Evolutionary conservation across 305 asterid genomes (phyloP).

Genomic region (Andrographis paniculata): DNA sequence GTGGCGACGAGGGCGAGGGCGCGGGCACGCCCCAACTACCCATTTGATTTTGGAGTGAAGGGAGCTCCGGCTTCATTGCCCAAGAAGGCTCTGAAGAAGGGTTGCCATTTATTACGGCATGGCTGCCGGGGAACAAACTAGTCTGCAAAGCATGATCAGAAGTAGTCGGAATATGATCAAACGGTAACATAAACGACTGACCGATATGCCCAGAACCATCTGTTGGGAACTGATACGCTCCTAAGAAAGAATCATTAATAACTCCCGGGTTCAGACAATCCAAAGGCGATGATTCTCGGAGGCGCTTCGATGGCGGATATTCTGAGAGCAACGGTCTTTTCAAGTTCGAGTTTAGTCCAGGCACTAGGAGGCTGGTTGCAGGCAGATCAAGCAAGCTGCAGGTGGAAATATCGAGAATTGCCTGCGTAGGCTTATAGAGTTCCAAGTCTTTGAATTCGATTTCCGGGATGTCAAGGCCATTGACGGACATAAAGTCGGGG

Average conservation of each 20-base stretch:
- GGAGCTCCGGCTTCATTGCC: slow-evolving; percentile 90
- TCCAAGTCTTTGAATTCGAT: slow-evolving; percentile 46
- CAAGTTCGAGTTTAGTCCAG: slow-evolving; percentile 25
- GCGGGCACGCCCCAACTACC: slow-evolving; percentile 60
- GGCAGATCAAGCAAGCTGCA: slow-evolving; percentile 31
- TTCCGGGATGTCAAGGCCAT: slow-evolving; percentile 42
- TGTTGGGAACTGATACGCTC: slow-evolving; percentile 28
- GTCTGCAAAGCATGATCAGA: slow-evolving; percentile 25
- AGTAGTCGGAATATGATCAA: slow-evolving; percentile 24
- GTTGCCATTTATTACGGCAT: slow-evolving; percentile 53
- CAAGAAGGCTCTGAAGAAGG: slow-evolving; percentile 63
- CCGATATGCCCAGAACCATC: slow-evolving; percentile 24
- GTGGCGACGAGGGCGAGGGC: slow-evolving; percentile 56
- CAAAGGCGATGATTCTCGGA: slow-evolving; percentile 32
- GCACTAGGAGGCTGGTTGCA: slow-evolving; percentile 30
- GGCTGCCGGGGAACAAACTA: slow-evolving; percentile 39
- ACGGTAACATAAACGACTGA: slow-evolving; percentile 26
- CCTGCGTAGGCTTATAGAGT: slow-evolving; percentile 30
- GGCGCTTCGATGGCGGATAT: slow-evolving; percentile 37
- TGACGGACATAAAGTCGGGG: slow-evolving; percentile 30
- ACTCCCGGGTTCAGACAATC: slow-evolving; percentile 19
- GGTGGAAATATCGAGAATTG: slow-evolving; percentile 25
- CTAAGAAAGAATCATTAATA: slow-evolving; percentile 19
- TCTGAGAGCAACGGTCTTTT: slow-evolving; percentile 23
- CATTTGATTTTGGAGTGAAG: slow-evolving; percentile 92